These are phyloP conservation scores for Zelopaecilomyces penicillatus DNA, from an alignment of 2,329 filamentous ascomycete species.

Conservation along the genomic window DNA sequence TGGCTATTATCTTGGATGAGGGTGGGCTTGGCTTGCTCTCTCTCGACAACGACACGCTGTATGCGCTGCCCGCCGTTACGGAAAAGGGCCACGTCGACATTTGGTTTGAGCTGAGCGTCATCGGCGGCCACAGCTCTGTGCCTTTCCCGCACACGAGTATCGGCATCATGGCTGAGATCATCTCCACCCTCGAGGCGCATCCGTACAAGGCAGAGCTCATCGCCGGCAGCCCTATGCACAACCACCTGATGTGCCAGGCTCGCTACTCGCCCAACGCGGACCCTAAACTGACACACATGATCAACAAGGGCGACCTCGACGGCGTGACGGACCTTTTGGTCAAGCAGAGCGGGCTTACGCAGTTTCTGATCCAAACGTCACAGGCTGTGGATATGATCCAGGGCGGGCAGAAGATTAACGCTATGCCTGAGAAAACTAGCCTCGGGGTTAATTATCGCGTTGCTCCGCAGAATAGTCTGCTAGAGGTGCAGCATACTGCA, in stretches of 20 bases:
- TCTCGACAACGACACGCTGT: conserved; percentile 33
- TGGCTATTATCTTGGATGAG: conserved; percentile 56
- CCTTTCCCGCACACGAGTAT: conserved; percentile 60
- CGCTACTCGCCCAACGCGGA: conserved; percentile 44
- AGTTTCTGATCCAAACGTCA: conserved; percentile 52
- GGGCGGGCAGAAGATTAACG: conserved; percentile 60
- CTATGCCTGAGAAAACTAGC: conserved; percentile 52
- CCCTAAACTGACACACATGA: conserved; percentile 28
- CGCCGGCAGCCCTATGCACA: conserved; percentile 45
- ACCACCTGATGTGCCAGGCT: conserved; percentile 48
- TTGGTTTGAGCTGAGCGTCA: conserved; percentile 46
- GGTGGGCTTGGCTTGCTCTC: conserved; percentile 48
- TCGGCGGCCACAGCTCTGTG: conserved; percentile 52
- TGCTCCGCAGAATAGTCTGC: conserved; percentile 45
- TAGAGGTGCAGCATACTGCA: conserved; percentile 42
- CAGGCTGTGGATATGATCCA: conserved; percentile 52
- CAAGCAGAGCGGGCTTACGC: conserved; percentile 13
- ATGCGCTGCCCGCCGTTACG: conserved; percentile 50
- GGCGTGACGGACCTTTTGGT: conserved; percentile 21
- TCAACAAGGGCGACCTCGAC: conserved; percentile 22
- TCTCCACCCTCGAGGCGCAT: conserved; percentile 54
- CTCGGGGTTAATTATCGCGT: conserved; percentile 54
- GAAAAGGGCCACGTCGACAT: conserved; percentile 58
- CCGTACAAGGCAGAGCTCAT: conserved; percentile 41
- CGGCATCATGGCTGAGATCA: conserved; percentile 58